phyloP scores from a whole-genome alignment of 148 eudicot genomes.

The Diospyros lotus region DNA sequence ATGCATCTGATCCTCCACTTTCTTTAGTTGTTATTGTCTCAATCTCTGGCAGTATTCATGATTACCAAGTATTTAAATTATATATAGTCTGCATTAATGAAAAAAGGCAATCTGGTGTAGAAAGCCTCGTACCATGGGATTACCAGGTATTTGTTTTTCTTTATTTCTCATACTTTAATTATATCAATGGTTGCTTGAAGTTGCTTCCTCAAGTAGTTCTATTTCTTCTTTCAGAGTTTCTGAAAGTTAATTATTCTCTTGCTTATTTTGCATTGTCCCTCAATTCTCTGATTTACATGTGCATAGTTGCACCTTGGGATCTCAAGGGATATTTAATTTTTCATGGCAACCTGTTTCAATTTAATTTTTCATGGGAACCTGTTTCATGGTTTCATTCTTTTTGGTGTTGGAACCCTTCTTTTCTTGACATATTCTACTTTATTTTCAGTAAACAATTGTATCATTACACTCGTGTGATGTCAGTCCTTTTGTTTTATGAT shows the following conservation, averaged over 20 bases:
- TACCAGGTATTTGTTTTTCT: too few relatives aligned
- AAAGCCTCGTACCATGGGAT: too few relatives aligned
- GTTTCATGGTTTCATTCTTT: not conserved
- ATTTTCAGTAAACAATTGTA: not conserved
- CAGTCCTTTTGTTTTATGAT: constrained; percentile 11
- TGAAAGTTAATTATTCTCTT: not conserved
- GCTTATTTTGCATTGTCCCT: not conserved
- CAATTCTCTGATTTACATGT: not conserved
- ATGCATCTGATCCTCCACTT: constrained; percentile 52
- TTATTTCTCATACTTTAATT: too few relatives aligned
- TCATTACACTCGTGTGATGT: not conserved
- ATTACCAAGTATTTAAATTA: constrained; percentile 68
- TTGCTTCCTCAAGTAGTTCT: too few relatives aligned
- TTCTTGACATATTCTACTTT: not conserved
- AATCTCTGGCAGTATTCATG: constrained; percentile 85
- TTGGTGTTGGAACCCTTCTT: not conserved
- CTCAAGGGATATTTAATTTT: not conserved
- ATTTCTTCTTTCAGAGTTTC: too few relatives aligned
- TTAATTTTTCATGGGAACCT: not conserved
- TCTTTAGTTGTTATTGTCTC: constrained; percentile 77
- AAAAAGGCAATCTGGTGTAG: too few relatives aligned
- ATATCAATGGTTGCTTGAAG: too few relatives aligned
- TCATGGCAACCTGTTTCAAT: not conserved
- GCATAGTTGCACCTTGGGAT: not conserved
- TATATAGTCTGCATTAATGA: too few relatives aligned